phyloP scores from a whole-genome alignment of 805 yeast genomes.

The Barnettozyma sucrosica region DNA sequence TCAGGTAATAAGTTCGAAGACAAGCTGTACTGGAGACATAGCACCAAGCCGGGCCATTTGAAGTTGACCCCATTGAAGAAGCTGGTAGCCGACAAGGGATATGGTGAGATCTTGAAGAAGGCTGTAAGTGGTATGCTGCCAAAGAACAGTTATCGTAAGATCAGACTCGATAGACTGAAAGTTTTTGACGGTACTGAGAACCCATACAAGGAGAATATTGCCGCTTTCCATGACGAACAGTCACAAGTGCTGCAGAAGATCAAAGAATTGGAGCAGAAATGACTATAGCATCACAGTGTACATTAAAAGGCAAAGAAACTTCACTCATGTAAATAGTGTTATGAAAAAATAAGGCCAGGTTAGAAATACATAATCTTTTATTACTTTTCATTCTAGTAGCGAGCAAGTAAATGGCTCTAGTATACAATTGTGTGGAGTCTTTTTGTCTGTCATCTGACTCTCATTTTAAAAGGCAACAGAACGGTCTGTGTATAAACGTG shows the following conservation, averaged over 20 bases:
- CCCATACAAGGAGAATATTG: slow-evolving; percentile 77
- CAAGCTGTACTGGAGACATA: slow-evolving; percentile 85
- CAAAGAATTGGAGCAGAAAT: slow-evolving; percentile 18
- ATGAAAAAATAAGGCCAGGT: not conserved
- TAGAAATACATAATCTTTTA: not conserved
- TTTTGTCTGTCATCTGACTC: not conserved
- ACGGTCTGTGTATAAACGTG: slow-evolving; percentile 93
- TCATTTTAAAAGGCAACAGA: slow-evolving; percentile 42
- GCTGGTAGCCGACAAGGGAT: slow-evolving; percentile 73
- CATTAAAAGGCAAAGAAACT: not conserved
- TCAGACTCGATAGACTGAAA: slow-evolving; percentile 77
- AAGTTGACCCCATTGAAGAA: slow-evolving; percentile 77
- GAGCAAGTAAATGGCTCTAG: slow-evolving; percentile 1
- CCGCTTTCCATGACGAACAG: slow-evolving; percentile 81
- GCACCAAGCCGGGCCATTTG: slow-evolving; percentile 84
- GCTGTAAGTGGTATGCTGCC: slow-evolving; percentile 98
- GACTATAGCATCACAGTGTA: not conserved
- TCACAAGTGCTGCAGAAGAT: slow-evolving; percentile 42
- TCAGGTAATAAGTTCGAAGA: slow-evolving; percentile 81
- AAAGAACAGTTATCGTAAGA: slow-evolving; percentile 74
- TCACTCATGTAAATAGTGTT: not conserved
- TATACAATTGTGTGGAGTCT: not conserved
- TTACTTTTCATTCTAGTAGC: not conserved
- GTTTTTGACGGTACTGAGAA: slow-evolving; percentile 83
- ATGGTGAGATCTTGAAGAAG: slow-evolving; percentile 72